Base-by-base conservation (phyloP, 441 rosid genomes). In the Erodium texanum region DNA sequence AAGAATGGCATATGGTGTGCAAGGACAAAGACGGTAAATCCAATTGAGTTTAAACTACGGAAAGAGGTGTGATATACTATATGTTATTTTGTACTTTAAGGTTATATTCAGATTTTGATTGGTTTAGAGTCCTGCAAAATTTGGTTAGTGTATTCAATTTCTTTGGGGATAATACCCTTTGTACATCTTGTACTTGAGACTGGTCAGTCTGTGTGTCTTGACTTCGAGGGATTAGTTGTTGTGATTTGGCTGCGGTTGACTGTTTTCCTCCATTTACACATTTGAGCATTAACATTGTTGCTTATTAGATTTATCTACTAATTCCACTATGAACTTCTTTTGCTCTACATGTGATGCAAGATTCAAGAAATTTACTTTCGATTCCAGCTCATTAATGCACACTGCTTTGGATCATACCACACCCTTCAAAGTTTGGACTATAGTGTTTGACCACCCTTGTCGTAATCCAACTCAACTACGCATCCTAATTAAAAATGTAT, bases 1-100 rank as follows among this genome's bases (percentile, higher is more conserved):
- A 88, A 76, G 98, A 95, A 71, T 95, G 99, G 99, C 99, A 92
- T 84, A 73, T 85, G 72, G 78, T 92, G 78, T 85, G 88, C 79
- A 94, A 90, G 81, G 93, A 86, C 71, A 84, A 93, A 80, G 84
- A 75, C 77, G 24, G 76, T 58, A 78, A 75, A 66, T 80, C 75
- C 59, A 74, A 73, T 4, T 62, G 82, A 67, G 69, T 58, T 58
- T 45, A n/a, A 5, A 15, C 0, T 36, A 20, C 62, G 24, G 24
- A 58, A 45, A 15, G 16, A 45, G 52, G 52, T 45, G n/a, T 45
- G 52, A 45, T 45, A 19, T 58, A 23, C 27, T 20, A 58, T 58
- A 58, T 58, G 62, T 58, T 58, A 20, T 58, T 20, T 20, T 58
- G 62, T 58, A 23, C 52, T 15, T 16, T n/a, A 45, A n/a, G n/a